phyloP scores from a whole-genome alignment of 2,329 filamentous ascomycete species.

The Ophiocordyceps polyrhachis-furcata region DNA sequence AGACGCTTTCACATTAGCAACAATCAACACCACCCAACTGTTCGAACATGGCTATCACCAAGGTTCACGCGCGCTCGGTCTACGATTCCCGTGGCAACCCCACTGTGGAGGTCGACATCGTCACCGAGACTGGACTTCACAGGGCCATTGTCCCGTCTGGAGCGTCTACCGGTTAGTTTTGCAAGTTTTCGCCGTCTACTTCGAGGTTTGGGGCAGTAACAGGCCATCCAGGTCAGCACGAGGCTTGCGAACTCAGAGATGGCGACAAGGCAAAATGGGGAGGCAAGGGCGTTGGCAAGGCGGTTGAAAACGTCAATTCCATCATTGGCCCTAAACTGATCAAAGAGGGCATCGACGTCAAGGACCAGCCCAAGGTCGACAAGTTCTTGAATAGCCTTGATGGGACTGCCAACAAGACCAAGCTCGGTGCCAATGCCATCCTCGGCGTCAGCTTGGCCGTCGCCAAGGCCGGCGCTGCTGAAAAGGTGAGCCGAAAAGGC shows the following conservation, averaged over 20 bases:
- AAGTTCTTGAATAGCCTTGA: slow-evolving; percentile 74
- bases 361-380: slow-evolving; percentile 72
- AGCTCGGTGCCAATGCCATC: slow-evolving; percentile 77
- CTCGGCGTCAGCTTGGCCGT: slow-evolving; percentile 69
- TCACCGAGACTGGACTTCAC: slow-evolving; percentile 92
- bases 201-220: slow-evolving; percentile 9
- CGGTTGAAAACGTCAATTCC: slow-evolving; percentile 71
- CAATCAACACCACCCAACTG: neutral
- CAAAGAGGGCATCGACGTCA: slow-evolving; percentile 66
- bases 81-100: slow-evolving; percentile 98
- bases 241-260: slow-evolving; percentile 81
- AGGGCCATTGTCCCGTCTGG: slow-evolving; percentile 94
- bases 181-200: neutral
- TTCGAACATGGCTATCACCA: slow-evolving; percentile 68
- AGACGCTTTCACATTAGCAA: neutral
- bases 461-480: slow-evolving; percentile 76
- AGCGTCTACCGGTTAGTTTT: slow-evolving; percentile 66
- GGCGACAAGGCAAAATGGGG: slow-evolving; percentile 74
- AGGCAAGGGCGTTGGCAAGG: slow-evolving; percentile 76
- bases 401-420: slow-evolving; percentile 71
- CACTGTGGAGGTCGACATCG: slow-evolving; percentile 93
- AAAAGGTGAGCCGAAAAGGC: slow-evolving; percentile 39
- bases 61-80: slow-evolving; percentile 83
- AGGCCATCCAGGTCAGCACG: slow-evolving; percentile 52
- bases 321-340: slow-evolving; percentile 66